A percentile compares a stretch with the other conserved stretches of the same genome.
phyloP scores from a whole-genome alignment of 2,329 filamentous ascomycete genomes.

The Fusarium proliferatum region DNA sequence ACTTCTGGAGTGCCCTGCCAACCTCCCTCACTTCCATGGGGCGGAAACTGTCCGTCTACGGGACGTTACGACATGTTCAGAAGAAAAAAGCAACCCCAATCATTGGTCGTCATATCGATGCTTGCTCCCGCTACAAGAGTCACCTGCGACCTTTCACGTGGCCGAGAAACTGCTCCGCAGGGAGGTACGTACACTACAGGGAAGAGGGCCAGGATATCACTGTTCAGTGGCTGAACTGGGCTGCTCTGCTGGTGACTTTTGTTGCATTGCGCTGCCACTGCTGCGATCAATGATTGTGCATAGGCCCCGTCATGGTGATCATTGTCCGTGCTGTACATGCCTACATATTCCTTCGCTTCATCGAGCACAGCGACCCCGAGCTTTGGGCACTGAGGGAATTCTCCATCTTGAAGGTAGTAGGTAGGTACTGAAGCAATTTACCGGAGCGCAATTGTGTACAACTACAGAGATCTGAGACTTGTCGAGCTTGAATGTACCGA shows the following conservation, averaged over 20 bases:
- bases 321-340: conserved; percentile 27
- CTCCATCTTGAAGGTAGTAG: background rate
- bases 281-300: conserved; percentile 20
- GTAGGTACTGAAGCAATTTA: background rate
- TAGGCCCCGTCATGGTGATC: conserved; percentile 25
- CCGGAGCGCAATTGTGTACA: background rate
- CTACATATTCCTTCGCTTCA: background rate
- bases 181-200: background rate
- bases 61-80: background rate
- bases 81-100: conserved; percentile 13
- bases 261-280: background rate
- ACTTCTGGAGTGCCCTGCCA: background rate
- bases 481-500: conserved; percentile 12
- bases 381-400: background rate
- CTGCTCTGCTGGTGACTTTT: background rate
- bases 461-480: conserved; percentile 4
- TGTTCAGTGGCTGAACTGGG: conserved; percentile 2
- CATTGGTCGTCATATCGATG: background rate
- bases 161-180: conserved; percentile 13
- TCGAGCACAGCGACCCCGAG: conserved; percentile 1
- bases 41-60: conserved; percentile 3
- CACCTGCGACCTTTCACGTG: conserved; percentile 37
- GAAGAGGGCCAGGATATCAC: background rate
- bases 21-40: background rate
- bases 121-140: conserved; percentile 14